phyloP scores from a whole-genome alignment of 306 rosid genomes.

The Cajanus cajan region DNA sequence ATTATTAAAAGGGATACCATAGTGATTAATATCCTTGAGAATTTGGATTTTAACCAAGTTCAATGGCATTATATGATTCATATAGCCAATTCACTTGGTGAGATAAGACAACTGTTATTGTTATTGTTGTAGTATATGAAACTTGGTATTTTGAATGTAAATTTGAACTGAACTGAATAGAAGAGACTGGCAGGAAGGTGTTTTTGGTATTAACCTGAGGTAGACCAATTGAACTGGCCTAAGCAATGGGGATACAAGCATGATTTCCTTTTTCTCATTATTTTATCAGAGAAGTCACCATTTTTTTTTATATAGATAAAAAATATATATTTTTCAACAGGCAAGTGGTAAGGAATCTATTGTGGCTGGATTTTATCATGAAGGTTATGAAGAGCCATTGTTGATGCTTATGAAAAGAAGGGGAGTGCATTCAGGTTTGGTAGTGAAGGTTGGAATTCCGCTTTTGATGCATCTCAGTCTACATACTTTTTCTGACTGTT shows the following conservation, averaged over 20 bases:
- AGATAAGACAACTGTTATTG: not conserved
- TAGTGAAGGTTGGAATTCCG: slow-evolving; percentile 74
- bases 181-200: not conserved
- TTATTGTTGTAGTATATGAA: not conserved
- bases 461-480: slow-evolving; percentile 13
- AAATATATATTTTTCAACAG: slow-evolving; percentile 39
- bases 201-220: not conserved
- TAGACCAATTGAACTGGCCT: slow-evolving; percentile 18
- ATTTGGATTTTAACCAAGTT: not conserved
- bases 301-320: slow-evolving; percentile 1
- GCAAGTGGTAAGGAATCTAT: slow-evolving; percentile 91
- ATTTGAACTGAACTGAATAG: slow-evolving; percentile 1
- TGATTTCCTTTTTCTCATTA: not conserved
- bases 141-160: slow-evolving; percentile 22
- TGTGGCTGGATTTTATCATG: slow-evolving; percentile 94
- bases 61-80: not conserved
- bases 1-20: not conserved
- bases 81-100: not conserved
- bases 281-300: not conserved
- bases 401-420: slow-evolving; percentile 99
- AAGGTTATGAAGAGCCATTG: slow-evolving; percentile 84
- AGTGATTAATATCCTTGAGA: not conserved
- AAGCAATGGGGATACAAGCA: slow-evolving; percentile 5
- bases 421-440: slow-evolving; percentile 91
- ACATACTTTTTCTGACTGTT: not conserved